A percentile compares a stretch with the other conserved stretches of the same genome.
Conservation (phyloP, 306 rosid genomes). For the Sicyos edulis region DNA sequence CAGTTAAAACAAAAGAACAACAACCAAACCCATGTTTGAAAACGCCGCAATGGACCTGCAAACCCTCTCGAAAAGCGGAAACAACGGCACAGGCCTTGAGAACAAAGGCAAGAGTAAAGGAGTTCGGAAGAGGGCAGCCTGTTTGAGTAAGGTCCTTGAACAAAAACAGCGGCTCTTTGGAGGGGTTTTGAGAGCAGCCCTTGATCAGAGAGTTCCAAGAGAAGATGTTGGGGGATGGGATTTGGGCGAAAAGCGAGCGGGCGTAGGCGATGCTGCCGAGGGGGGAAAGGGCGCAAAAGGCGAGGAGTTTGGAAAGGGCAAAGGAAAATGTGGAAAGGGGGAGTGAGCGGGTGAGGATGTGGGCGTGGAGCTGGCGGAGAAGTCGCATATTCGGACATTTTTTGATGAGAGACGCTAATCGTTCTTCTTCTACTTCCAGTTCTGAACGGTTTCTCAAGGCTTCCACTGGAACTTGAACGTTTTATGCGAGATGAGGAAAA, state of each 20-base stretch:
- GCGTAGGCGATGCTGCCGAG: conserved; percentile 24
- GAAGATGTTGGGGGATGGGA: conserved; percentile 18
- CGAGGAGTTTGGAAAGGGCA: conserved; percentile 26
- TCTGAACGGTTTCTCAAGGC: not conserved
- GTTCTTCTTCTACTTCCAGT: conserved; percentile 34
- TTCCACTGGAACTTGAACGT: not conserved
- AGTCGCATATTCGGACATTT: conserved; percentile 28
- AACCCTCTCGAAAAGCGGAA: conserved; percentile 16
- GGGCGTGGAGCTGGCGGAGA: conserved; percentile 25
- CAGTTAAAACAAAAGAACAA: conserved; percentile 22
- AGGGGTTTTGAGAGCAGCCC: conserved; percentile 21
- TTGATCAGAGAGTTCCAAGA: conserved; percentile 26
- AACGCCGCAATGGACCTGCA: conserved; percentile 21
- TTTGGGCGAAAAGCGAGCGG: conserved; percentile 13
- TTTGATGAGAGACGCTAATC: conserved; percentile 24
- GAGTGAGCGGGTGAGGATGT: conserved; percentile 19
- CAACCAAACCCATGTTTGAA: conserved; percentile 22
- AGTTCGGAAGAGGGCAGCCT: conserved; percentile 24
- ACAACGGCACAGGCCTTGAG: conserved; percentile 28
- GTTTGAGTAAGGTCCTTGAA: conserved; percentile 20
- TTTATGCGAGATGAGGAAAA: not conserved
- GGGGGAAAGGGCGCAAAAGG: conserved; percentile 27
- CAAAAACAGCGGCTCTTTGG: conserved; percentile 24
- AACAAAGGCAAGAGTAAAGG: conserved; percentile 28
- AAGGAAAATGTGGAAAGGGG: conserved; percentile 28